Evolutionary conservation across 202 grass and related monocot genomes (phyloP).

Genomic region (Saccharum hybrid): DNA sequence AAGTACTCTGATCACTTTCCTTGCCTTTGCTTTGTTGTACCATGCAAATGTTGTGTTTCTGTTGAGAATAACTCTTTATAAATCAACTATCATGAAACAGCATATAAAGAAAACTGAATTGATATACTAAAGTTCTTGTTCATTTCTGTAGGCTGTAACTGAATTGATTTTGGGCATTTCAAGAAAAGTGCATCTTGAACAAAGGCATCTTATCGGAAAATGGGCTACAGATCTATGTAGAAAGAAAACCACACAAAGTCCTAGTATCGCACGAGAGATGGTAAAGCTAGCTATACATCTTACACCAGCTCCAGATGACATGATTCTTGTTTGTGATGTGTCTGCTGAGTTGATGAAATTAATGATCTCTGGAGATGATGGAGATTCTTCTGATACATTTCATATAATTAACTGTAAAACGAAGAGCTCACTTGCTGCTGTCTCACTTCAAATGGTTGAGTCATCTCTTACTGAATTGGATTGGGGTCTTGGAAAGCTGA

Average conservation of each 20-base stretch:
- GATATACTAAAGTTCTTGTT: constrained; percentile 37
- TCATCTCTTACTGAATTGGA: constrained; percentile 79
- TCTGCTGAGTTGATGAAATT: constrained; percentile 56
- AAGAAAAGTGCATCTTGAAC: constrained; percentile 61
- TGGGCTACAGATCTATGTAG: constrained; percentile 59
- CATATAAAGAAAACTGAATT: constrained; percentile 14
- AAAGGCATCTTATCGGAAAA: constrained; percentile 59
- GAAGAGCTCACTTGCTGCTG: constrained; percentile 58
- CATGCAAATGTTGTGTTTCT: background rate
- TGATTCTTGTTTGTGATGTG: constrained; percentile 66
- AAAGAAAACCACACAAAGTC: constrained; percentile 51
- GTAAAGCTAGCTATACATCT: constrained; percentile 61
- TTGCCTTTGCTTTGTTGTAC: constrained; percentile 10
- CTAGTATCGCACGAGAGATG: constrained; percentile 52
- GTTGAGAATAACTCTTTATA: background rate
- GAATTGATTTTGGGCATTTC: constrained; percentile 67
- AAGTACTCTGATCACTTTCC: background rate
- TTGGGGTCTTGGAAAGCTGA: constrained; percentile 72
- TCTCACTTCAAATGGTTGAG: constrained; percentile 69
- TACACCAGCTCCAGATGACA: constrained; percentile 60
- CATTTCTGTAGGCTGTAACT: constrained; percentile 64
- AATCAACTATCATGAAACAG: constrained; percentile 17
- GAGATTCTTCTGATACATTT: constrained; percentile 58
- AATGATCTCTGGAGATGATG: constrained; percentile 54
- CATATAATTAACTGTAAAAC: constrained; percentile 73